Base-by-base conservation (phyloP, 345 rosid genomes). In the Zanthoxylum bungeanum region DNA sequence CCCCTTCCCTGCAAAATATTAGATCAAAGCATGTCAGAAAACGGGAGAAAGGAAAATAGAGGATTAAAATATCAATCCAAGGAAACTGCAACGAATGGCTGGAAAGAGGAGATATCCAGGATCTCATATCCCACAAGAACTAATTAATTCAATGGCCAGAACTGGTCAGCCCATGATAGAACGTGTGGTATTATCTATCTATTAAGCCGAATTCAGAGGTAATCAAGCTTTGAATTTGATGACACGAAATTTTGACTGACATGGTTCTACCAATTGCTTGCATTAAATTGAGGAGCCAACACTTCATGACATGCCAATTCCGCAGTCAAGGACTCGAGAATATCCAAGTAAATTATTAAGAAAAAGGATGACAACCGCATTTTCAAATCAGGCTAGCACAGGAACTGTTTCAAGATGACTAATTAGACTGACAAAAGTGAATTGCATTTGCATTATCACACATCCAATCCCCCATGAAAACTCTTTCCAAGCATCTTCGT, bases 1-100 rank as follows among this genome's bases (percentile, higher is more conserved):
- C 99, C 30, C 85, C 96, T 74, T 95, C 97, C 79, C 99, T 95
- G 88, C 70, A 77, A 78, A 46, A 60, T 30, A 64, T 17, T 8
- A 57, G 21, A 75, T 47, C 47, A 60, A 39, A 60, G 52, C 19
- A 28, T 49, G 57, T 72, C 9, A 70, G 53, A 40, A 9, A 46
- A 53, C 53, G 24, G 3, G 11, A n/a, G 24, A 27, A 12, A 39
- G 19, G 33, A 40, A 72, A 30, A 57, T n/a, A 64, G 42, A 52
- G 28, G 22, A 64, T 55, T 36, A 56, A 70, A 62, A 44, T 44
- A 76, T 60, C 51, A 73, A 66, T 17, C 28, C 31, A 44, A 34
- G 52, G 28, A 64, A 60, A 11, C 21, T 44, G 22, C 19, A 17
- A 56, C 5, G 14, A 4, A 7, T 58, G 7, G 34, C 1, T 1